Percentiles rank a stretch among this genome's conserved stretches.
phyloP scores from a whole-genome alignment of 129 eudicot genomes.

The Arctium lappa region DNA sequence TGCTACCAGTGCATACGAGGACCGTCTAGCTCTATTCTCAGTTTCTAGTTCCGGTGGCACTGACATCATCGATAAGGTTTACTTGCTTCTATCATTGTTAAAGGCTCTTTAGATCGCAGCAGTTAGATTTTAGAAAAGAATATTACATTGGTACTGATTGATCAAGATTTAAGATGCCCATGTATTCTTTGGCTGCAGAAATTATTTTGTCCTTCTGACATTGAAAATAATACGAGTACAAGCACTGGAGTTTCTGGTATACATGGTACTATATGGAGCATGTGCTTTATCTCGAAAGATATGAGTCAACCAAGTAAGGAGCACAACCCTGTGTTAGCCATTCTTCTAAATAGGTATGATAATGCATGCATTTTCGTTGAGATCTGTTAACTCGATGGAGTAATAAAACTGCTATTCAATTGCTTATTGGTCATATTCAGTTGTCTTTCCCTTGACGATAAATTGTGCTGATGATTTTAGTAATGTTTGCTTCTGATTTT shows the following conservation, averaged over 20 bases:
- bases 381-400: not conserved
- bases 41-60: constrained; percentile 52
- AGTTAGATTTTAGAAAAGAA: constrained; percentile 3
- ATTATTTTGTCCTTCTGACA: constrained; percentile 65
- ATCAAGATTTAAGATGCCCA: constrained; percentile 1
- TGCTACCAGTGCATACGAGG: constrained; percentile 82
- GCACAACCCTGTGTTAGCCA: constrained; percentile 71
- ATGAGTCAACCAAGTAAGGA: constrained; percentile 45
- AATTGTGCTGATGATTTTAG: not conserved
- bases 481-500: constrained; percentile 17
- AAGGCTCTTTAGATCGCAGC: not conserved
- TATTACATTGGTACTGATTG: not conserved
- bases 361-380: not conserved
- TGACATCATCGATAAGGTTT: constrained; percentile 82
- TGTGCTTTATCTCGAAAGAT: constrained; percentile 88
- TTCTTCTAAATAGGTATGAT: constrained; percentile 80
- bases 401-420: not conserved
- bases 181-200: constrained; percentile 39
- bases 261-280: constrained; percentile 95
- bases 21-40: constrained; percentile 68
- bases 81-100: not conserved
- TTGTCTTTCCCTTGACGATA: not conserved
- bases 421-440: constrained; percentile 8
- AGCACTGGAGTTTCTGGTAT: constrained; percentile 38
- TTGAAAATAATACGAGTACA: constrained; percentile 39